A percentile compares a stretch with the other conserved stretches of the same genome.
phyloP scores from a whole-genome alignment of 331 rosid genomes.

The Erythrophleum ivorense region DNA sequence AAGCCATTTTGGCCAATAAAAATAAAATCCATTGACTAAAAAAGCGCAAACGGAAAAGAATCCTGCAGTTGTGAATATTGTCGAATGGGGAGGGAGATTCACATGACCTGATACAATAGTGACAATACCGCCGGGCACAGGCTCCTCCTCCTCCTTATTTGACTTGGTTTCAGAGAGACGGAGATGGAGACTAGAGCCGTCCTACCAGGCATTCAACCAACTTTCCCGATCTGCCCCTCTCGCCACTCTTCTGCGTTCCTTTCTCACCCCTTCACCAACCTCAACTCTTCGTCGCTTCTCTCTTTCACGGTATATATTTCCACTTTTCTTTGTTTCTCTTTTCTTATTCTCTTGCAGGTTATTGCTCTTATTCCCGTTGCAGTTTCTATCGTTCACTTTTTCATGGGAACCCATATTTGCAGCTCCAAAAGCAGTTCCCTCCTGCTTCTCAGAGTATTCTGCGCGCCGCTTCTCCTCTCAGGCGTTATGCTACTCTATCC shows the following conservation, averaged over 20 bases:
- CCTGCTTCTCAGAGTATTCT: slow-evolving; percentile 38
- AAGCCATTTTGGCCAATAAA: too few relatives aligned
- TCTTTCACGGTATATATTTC: slow-evolving; percentile 50
- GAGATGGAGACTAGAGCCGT: slow-evolving; percentile 63
- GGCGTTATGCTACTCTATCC: slow-evolving; percentile 43
- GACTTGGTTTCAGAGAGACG: not conserved
- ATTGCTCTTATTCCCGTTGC: not conserved
- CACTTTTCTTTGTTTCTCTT: not conserved
- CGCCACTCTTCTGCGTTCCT: slow-evolving; percentile 36
- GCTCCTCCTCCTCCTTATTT: not conserved
- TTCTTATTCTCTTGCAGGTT: not conserved
- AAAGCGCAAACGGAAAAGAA: too few relatives aligned
- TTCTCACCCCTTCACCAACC: slow-evolving; percentile 14
- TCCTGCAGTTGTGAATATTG: too few relatives aligned
- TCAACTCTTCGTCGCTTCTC: slow-evolving; percentile 15
- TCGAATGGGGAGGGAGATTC: not conserved
- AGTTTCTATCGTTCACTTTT: not conserved
- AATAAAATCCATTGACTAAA: too few relatives aligned
- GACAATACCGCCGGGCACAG: not conserved
- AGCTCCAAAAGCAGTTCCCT: slow-evolving; percentile 48
- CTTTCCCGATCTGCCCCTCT: slow-evolving; percentile 46
- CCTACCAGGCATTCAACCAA: slow-evolving; percentile 43
- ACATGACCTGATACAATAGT: too few relatives aligned
- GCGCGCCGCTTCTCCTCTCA: slow-evolving; percentile 36
- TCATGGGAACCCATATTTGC: slow-evolving; percentile 14